Evolutionary conservation across 2,329 filamentous ascomycete genomes (phyloP).

Genomic region (Fusarium guadeloupense): DNA sequence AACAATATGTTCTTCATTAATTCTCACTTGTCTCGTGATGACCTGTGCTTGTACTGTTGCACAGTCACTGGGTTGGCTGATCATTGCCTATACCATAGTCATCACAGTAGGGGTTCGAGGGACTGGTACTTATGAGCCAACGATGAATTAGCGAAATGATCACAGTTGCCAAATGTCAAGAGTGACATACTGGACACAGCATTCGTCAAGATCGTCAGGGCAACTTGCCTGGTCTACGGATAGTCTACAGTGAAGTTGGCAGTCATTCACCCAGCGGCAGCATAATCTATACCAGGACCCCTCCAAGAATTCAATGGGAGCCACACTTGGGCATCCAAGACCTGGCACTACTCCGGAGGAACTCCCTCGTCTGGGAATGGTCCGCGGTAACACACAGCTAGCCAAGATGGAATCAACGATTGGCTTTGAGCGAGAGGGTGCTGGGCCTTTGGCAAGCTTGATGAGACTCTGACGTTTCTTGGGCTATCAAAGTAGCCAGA

Average conservation of each 20-base stretch:
- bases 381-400: background rate
- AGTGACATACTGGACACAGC: background rate
- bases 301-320: background rate
- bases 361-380: background rate
- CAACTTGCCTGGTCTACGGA: background rate
- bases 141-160: background rate
- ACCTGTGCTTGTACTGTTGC: constrained; percentile 7
- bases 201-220: constrained; percentile 25
- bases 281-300: constrained; percentile 5
- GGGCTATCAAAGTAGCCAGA: background rate
- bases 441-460: constrained; percentile 5
- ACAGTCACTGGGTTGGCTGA: constrained; percentile 8
- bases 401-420: background rate
- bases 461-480: constrained; percentile 22
- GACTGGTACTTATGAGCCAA: background rate
- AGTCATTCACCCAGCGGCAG: constrained; percentile 11
- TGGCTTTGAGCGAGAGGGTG: background rate
- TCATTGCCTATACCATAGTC: constrained; percentile 18
- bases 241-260: background rate
- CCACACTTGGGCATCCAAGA: constrained; percentile 27
- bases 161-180: background rate
- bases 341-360: background rate
- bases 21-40: constrained; percentile 2
- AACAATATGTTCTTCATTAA: background rate
- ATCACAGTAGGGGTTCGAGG: constrained; percentile 23